Evolutionary conservation across 345 rosid species (phyloP).

Genomic region (Leavenworthia alabamica): DNA sequence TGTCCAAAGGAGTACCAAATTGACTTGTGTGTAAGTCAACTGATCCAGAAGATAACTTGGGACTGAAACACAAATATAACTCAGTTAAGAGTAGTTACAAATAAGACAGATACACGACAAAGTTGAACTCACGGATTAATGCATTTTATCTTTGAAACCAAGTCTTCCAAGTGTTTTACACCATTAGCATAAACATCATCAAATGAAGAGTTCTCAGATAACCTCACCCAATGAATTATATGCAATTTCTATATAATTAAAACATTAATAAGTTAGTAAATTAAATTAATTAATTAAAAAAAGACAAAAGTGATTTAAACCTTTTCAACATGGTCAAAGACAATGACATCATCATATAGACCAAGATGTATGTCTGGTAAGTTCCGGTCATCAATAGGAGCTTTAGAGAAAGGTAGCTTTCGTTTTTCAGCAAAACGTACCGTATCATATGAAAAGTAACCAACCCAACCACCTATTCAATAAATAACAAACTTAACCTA

Average conservation of each 20-base stretch:
- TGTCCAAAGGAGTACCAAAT: slow-evolving; percentile 59
- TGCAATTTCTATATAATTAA: slow-evolving; percentile 36
- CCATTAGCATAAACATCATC: slow-evolving; percentile 46
- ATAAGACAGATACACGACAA: not conserved
- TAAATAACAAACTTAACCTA: not conserved
- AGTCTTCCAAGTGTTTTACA: slow-evolving; percentile 32
- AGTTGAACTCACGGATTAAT: slow-evolving; percentile 35
- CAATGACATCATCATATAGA: slow-evolving; percentile 61
- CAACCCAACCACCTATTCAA: slow-evolving; percentile 63
- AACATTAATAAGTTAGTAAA: too few species aligned
- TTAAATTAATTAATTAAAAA: not conserved
- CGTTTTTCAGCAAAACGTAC: slow-evolving; percentile 45
- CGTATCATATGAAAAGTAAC: slow-evolving; percentile 53
- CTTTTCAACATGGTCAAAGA: slow-evolving; percentile 85
- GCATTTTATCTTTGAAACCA: slow-evolving; percentile 38
- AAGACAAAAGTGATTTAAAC: slow-evolving; percentile 21
- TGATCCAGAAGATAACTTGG: slow-evolving; percentile 56
- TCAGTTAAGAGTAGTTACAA: not conserved
- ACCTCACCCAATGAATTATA: slow-evolving; percentile 49
- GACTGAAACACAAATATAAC: slow-evolving; percentile 36
- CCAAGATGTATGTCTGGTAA: slow-evolving; percentile 72
- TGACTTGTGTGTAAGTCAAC: slow-evolving; percentile 46
- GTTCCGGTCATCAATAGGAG: slow-evolving; percentile 54
- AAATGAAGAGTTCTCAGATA: slow-evolving; percentile 37
- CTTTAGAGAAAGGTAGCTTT: slow-evolving; percentile 40